These are phyloP conservation scores for Pythium biforme DNA, from an alignment of 352 stramenopile genomes.

Conservation along the genomic window DNA sequence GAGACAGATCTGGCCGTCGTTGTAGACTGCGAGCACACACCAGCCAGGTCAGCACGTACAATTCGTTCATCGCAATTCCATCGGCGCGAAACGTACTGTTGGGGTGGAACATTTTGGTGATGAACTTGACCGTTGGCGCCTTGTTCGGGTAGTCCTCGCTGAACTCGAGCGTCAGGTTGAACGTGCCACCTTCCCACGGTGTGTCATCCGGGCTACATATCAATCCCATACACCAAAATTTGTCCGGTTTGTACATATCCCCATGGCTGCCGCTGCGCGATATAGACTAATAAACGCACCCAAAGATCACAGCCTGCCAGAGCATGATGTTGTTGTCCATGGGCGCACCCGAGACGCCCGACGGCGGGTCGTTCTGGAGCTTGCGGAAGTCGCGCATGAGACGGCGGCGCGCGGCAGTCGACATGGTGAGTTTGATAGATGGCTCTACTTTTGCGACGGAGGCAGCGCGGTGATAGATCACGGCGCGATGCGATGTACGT, in stretches of 20 bases:
- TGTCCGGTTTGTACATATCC: background rate
- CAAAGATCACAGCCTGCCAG: slow-evolving; percentile 92
- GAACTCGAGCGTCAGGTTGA: slow-evolving; percentile 98
- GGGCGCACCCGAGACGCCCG: slow-evolving; percentile 95
- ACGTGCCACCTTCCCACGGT: slow-evolving; percentile 98
- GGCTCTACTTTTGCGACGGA: background rate
- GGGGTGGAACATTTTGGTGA: slow-evolving; percentile 99
- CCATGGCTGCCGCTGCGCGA: too few species aligned
- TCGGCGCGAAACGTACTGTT: slow-evolving; percentile 91
- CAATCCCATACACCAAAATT: background rate
- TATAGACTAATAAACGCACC: too few species aligned
- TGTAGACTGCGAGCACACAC: slow-evolving; percentile 69
- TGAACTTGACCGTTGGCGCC: slow-evolving; percentile 96
- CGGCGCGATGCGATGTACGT: background rate
- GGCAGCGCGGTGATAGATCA: background rate
- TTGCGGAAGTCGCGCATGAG: slow-evolving; percentile 97
- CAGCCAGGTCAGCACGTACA: background rate
- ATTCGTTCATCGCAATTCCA: background rate
- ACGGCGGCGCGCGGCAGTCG: slow-evolving; percentile 92
- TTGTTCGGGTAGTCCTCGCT: slow-evolving; percentile 99
- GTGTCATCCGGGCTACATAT: slow-evolving; percentile 96
- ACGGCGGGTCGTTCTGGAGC: slow-evolving; percentile 98
- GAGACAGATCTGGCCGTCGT: slow-evolving; percentile 93
- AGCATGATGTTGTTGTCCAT: slow-evolving; percentile 99
- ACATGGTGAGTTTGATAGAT: slow-evolving; percentile 63